Percentiles rank a stretch among this genome's conserved stretches.
These are phyloP conservation scores for Cystofilobasidium bisporidii DNA, from an alignment of 768 basidiomycete species.

Conservation along the genomic window DNA sequence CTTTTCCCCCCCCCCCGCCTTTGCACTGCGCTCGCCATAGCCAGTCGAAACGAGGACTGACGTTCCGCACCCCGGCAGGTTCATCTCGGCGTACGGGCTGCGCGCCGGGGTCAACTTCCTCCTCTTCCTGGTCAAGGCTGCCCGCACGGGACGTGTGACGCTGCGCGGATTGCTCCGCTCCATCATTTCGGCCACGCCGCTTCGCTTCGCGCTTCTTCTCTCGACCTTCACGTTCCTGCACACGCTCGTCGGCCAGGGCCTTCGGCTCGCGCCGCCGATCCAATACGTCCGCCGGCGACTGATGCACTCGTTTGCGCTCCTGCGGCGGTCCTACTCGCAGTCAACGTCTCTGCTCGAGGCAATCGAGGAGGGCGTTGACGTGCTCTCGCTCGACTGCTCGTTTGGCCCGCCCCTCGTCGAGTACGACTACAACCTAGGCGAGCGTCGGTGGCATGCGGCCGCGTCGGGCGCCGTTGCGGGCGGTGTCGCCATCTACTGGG, in stretches of 20 bases:
- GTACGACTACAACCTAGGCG: constrained; percentile 13
- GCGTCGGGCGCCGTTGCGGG: constrained; percentile 16
- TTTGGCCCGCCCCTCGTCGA: constrained; percentile 21
- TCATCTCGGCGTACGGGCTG: constrained; percentile 25
- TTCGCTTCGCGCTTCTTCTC: constrained; percentile 24
- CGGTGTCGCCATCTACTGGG: constrained; percentile 19
- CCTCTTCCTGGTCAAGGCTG: constrained; percentile 5
- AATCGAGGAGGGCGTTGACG: constrained; percentile 24
- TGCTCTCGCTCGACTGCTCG: constrained; percentile 6
- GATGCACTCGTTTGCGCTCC: constrained; percentile 9
- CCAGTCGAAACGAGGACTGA: background rate
- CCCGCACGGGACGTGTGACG: background rate
- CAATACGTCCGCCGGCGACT: constrained; percentile 4
- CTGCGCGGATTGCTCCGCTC: background rate
- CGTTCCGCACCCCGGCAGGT: background rate
- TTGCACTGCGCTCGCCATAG: background rate
- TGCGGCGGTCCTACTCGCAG: constrained; percentile 11
- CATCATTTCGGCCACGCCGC: constrained; percentile 7
- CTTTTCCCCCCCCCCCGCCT: background rate
- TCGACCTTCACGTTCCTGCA: constrained; percentile 23
- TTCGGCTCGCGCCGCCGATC: constrained; percentile 20
- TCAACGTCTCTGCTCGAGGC: constrained; percentile 18
- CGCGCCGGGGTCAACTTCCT: constrained; percentile 23
- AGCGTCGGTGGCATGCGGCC: constrained; percentile 22
- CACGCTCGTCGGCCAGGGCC: constrained; percentile 10